Evolutionary conservation across 179 eudicot genomes (phyloP).

Genomic region (Heliamphora pulchella): DNA sequence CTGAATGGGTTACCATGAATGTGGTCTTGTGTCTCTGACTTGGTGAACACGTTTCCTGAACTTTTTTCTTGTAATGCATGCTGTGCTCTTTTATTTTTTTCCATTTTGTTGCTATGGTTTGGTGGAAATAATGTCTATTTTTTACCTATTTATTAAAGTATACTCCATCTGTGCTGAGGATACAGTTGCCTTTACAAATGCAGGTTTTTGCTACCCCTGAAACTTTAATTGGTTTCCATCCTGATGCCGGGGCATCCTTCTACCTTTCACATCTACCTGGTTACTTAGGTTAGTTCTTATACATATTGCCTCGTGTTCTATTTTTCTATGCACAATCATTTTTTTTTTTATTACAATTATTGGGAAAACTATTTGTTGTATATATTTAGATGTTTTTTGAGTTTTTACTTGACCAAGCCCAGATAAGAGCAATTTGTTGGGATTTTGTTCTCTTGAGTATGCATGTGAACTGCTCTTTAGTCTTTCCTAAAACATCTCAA

Average conservation of each 20-base stretch:
- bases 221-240: constrained; percentile 84
- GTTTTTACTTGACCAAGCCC: not conserved
- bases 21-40: not conserved
- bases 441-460: too few relatives aligned
- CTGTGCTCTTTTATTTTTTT: not conserved
- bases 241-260: constrained; percentile 94
- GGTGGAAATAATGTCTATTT: not conserved
- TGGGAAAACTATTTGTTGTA: not conserved
- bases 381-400: not conserved
- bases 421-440: not conserved
- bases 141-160: not conserved
- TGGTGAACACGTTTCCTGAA: not conserved
- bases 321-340: not conserved
- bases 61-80: not conserved
- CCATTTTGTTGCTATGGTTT: constrained; percentile 3
- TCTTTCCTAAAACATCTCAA: too few relatives aligned
- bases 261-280: constrained; percentile 90
- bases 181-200: constrained; percentile 12
- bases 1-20: not conserved
- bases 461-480: too few relatives aligned
- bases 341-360: not conserved
- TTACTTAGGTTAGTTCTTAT: constrained; percentile 45
- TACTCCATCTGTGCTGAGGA: not conserved
- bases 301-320: not conserved
- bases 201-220: constrained; percentile 95